These are phyloP conservation scores for Labyrinthula sp. DNA, from an alignment of 352 stramenopile genomes.

Conservation along the genomic window DNA sequence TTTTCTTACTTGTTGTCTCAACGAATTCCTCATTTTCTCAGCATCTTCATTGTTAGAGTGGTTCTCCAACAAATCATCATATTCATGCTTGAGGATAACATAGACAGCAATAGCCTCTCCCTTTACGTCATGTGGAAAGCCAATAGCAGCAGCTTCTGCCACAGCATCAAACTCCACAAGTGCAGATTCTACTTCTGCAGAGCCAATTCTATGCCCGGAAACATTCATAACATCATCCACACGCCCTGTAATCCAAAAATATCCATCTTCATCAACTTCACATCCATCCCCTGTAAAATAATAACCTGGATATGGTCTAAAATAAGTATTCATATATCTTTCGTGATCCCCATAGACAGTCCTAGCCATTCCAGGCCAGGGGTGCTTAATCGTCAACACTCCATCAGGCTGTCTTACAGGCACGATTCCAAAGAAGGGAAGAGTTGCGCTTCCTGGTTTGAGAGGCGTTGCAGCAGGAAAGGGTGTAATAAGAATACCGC, in stretches of 20 bases:
- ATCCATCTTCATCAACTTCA: slow-evolving; percentile 70
- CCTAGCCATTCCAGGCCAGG: slow-evolving; percentile 82
- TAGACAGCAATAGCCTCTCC: slow-evolving; percentile 84
- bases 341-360: slow-evolving; percentile 53
- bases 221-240: slow-evolving; percentile 91
- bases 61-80: slow-evolving; percentile 47
- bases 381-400: slow-evolving; percentile 74
- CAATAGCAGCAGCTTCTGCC: slow-evolving; percentile 77
- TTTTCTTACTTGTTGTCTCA: slow-evolving; percentile 52
- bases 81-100: slow-evolving; percentile 40
- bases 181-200: slow-evolving; percentile 58
- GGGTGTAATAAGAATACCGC: slow-evolving; percentile 68
- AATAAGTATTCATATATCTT: slow-evolving; percentile 83
- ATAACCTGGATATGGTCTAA: slow-evolving; percentile 73
- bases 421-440: slow-evolving; percentile 80
- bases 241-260: slow-evolving; percentile 92
- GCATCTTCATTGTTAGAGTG: no score
- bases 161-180: slow-evolving; percentile 70
- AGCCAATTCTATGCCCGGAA: slow-evolving; percentile 65
- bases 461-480: slow-evolving; percentile 65
- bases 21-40: no score
- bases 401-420: slow-evolving; percentile 60
- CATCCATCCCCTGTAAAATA: slow-evolving; percentile 86
- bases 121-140: slow-evolving; percentile 83
- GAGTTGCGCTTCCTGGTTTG: slow-evolving; percentile 72